Base-by-base conservation (phyloP, 805 yeast genomes). In the Yamadazyma akitaensis region DNA sequence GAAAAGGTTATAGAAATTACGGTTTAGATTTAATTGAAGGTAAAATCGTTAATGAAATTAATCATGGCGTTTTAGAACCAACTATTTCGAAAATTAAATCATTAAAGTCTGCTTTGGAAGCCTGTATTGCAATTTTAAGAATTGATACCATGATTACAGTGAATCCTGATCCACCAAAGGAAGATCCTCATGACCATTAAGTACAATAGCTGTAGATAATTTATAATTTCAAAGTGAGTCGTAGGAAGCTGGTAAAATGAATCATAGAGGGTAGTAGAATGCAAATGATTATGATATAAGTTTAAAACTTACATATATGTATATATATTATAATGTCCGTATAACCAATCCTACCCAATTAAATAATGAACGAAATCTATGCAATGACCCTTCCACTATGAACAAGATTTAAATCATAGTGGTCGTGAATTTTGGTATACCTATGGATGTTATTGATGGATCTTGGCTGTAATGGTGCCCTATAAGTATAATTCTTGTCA, bases 71-170 rank as follows among this genome's bases (percentile, higher is more conserved):
- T 25, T 76, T 94, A 56, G 99, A 94, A 68, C 99, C 99, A 45
- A 87, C 97, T 14, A 77, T 94, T 62, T 84, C 95, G 60, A 94
- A 94, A 73, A 78, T 94, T 62, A 91, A 90, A 68, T 84, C 96
- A 10, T 80, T 95, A 64, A 91, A 95, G 68, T 85, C 95, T 50
- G 98, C 99, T 5, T 80, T 94, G 56, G 99, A 94, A 74, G 99
- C 99, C 2, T 94, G 99, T 71, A 84, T 95, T 67, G 96, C 98
- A 31, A 94, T 94, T 53, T 76, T 95, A 59, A 84, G 99, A 76
- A 94, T 94, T 61, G 99, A 94, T 67, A 94, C 99, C 42, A 91
- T 92, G 96, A 92, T 94, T 61, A 88, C 89, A 41, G 96, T 94
- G 51, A 95, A 92, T 59, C 99, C 99, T 11, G 99, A 94, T 63